Evolutionary conservation across 2,329 filamentous ascomycete genomes (phyloP), one percentile per base, ranked within the genome.

Genomic region (Zalaria obscura): DNA sequence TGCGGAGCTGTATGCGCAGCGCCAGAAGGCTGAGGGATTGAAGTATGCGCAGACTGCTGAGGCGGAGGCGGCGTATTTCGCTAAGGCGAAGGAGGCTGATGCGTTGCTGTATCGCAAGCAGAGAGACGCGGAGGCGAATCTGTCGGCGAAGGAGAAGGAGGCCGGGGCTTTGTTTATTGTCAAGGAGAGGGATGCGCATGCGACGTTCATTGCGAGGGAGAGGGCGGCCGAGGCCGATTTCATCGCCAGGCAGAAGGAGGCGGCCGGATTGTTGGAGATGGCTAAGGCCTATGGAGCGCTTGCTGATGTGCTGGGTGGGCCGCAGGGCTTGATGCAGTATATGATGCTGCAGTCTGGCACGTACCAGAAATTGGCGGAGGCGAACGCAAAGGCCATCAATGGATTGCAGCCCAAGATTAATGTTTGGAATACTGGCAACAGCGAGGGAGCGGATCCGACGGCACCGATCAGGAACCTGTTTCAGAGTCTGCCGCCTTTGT

Each of bases 391-490:
- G 28, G 85, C 83, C 28, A 75, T 93, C 55, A 70, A 75, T 40
- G 85, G 85, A 26, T 64, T 93, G 50, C 75, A 87, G 59, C 86
- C 86, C 49, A 93, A 93, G 78, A 91, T 93, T 65, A 87, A 79
- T 47, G 78, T 89, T 26, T 93, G 85, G 86, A 91, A 85, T 57
- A 93, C 85, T 5, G 83, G 83, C 0, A 59, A 63, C 38, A 39
- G 55, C 53, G 35, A 68, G 56, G 65, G 61, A n/a, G 64, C 73
- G 42, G 78, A 83, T 44, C 60, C 70, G 5, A 65, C 70, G 25
- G 74, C 73, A 1, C 72, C 80, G 3, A 80, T 91, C 63, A 71
- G 83, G 49, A 88, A 89, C 51, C 72, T 93, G 32, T 88, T 91
- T 65, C 85, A 91, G 68, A 82, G 78, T 57, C 66, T 93, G 46